These are phyloP conservation scores for Pseudognaphalium luteoalbum DNA, from an alignment of 129 eudicot species.

Conservation along the genomic window DNA sequence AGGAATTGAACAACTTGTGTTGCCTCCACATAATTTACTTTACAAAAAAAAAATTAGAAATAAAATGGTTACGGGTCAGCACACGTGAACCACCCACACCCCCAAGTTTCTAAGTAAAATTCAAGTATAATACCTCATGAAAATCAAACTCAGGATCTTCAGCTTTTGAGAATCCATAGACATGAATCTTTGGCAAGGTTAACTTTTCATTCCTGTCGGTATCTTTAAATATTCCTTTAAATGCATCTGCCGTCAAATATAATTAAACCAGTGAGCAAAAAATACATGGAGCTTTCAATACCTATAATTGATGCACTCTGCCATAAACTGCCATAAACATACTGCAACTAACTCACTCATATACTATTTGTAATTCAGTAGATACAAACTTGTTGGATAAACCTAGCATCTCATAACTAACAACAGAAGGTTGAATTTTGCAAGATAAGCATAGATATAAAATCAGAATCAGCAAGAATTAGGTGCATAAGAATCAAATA, in stretches of 20 bases:
- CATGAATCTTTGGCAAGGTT: conserved; percentile 78
- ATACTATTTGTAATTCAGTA: not conserved
- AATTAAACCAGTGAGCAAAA: conserved; percentile 5
- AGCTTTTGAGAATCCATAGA: conserved; percentile 97
- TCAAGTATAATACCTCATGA: conserved; percentile 58
- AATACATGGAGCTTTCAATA: not conserved
- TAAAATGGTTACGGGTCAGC: not conserved
- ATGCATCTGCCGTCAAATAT: conserved; percentile 59
- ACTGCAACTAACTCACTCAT: not conserved
- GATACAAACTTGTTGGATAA: not conserved
- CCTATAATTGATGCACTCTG: not conserved
- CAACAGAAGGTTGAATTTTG: not conserved
- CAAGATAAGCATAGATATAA: not conserved
- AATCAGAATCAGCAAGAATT: conserved; percentile 8
- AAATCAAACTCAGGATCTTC: conserved; percentile 95
- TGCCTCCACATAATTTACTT: not conserved
- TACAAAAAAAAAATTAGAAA: not conserved
- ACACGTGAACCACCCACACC: not conserved
- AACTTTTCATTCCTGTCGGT: conserved; percentile 29
- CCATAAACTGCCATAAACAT: not conserved
- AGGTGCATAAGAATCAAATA: not conserved
- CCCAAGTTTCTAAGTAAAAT: not conserved
- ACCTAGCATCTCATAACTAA: no score
- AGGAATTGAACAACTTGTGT: no score
- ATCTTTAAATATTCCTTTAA: conserved; percentile 65